Percentiles rank a stretch among this genome's conserved stretches.
Conservation (phyloP, 306 rosid genomes). For the Abrus precatorius region DNA sequence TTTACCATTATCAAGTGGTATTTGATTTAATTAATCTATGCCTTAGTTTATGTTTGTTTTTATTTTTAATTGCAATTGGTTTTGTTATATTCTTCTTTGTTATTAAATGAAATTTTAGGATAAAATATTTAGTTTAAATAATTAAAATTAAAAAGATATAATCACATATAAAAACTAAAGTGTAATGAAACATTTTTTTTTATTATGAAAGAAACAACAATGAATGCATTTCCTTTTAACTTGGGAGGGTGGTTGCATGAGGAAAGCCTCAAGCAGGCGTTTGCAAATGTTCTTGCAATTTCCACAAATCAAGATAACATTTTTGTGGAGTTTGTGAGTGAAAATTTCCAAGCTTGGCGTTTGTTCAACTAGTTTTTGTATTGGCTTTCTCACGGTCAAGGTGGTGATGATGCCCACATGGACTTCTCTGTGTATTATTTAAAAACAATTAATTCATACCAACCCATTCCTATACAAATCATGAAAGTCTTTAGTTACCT, state of each 20-base stretch:
- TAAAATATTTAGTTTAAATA: too few species aligned
- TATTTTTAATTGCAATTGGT: too few species aligned
- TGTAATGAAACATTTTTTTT: too few species aligned
- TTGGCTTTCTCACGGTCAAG: slow-evolving; percentile 12
- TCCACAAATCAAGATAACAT: not conserved
- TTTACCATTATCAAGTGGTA: not conserved
- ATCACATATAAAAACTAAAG: too few species aligned
- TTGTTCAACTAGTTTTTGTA: not conserved
- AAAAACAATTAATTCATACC: not conserved
- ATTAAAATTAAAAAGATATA: too few species aligned
- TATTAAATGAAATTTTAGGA: too few species aligned
- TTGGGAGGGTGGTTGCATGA: not conserved
- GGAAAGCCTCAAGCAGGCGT: not conserved
- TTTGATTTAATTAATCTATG: too few species aligned
- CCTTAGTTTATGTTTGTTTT: too few species aligned
- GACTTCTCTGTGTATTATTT: not conserved
- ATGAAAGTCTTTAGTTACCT: not conserved
- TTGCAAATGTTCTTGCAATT: not conserved
- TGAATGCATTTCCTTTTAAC: not conserved
- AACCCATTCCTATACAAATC: not conserved
- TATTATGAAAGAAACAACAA: too few species aligned
- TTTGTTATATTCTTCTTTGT: too few species aligned
- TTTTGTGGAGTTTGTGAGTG: not conserved
- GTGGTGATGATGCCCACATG: not conserved
- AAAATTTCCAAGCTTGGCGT: not conserved